A percentile compares a stretch with the other conserved stretches of the same genome.
Evolutionary conservation across 345 rosid genomes (phyloP).

Genomic region (Rhodamnia argentea): DNA sequence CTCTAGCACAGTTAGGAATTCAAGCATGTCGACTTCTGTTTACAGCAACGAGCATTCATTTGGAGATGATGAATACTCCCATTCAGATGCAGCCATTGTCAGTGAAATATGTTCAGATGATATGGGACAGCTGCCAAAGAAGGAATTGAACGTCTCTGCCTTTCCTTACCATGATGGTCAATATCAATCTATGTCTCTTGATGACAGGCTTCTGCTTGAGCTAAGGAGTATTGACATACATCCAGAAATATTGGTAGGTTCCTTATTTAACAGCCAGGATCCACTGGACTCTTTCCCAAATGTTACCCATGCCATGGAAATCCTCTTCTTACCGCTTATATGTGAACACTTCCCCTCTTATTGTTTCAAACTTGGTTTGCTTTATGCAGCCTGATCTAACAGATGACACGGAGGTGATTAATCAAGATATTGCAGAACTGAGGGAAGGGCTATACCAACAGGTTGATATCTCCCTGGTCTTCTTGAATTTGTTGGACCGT

Average conservation of each 20-base stretch:
- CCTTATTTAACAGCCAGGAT: background rate
- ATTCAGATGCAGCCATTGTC: constrained; percentile 43
- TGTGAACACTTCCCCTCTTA: background rate
- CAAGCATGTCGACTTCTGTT: constrained; percentile 51
- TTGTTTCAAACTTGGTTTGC: background rate
- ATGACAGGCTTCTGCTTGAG: constrained; percentile 80
- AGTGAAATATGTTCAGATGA: constrained; percentile 61
- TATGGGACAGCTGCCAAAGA: constrained; percentile 34
- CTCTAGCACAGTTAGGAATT: constrained; percentile 50
- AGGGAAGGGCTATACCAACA: constrained; percentile 58
- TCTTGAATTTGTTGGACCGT: background rate
- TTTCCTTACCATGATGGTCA: constrained; percentile 44
- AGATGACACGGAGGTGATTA: constrained; percentile 59
- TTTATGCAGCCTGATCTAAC: constrained; percentile 77
- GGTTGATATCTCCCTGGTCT: constrained; percentile 25
- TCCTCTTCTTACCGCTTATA: background rate
- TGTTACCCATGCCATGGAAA: background rate
- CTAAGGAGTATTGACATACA: constrained; percentile 75
- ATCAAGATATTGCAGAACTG: constrained; percentile 55
- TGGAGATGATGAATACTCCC: constrained; percentile 65
- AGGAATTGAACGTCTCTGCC: constrained; percentile 35
- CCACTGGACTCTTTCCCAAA: background rate
- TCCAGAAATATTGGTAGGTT: constrained; percentile 73
- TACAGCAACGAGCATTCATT: constrained; percentile 68
- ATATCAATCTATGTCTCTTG: constrained; percentile 65